Conservation (phyloP, 495 filamentous ascomycete species). For the Pyronema domesticum region DNA sequence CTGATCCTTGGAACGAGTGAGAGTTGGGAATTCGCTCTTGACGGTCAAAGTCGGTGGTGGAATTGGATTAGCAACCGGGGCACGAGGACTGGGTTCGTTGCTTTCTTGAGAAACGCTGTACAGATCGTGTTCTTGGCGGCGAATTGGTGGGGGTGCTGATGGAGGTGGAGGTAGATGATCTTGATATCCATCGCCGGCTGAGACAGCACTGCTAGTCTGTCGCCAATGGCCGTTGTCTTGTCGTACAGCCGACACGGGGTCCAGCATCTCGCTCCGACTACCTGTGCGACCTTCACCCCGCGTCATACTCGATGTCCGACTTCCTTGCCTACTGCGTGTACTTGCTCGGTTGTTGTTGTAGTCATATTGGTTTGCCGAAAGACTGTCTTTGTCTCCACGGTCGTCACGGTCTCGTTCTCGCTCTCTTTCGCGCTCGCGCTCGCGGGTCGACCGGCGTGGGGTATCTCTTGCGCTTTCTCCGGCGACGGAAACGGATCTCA, state of each 20-base stretch:
- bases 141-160: conserved; percentile 17
- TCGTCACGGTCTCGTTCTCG: conserved; percentile 26
- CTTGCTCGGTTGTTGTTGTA: conserved; percentile 11
- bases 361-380: conserved; percentile 28
- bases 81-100: conserved; percentile 57
- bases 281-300: conserved; percentile 27
- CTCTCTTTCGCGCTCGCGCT: conserved; percentile 25
- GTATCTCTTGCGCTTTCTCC: conserved; percentile 34
- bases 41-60: conserved; percentile 79
- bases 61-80: conserved; percentile 64
- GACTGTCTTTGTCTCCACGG: conserved; percentile 5
- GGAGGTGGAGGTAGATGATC: conserved; percentile 10
- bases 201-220: conserved; percentile 45
- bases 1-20: conserved; percentile 81
- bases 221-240: conserved; percentile 52
- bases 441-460: conserved; percentile 23
- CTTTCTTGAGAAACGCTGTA: conserved; percentile 62
- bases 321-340: conserved; percentile 22
- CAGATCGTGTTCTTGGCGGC: conserved; percentile 87
- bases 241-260: conserved; percentile 28
- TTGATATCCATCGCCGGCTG: conserved; percentile 30
- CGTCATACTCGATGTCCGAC: conserved; percentile 23
- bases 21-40: conserved; percentile 88
- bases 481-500: conserved; percentile 60
- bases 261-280: conserved; percentile 34